Base-by-base conservation (phyloP, 208 protist species). In the Histomonas meleagridis region DNA sequence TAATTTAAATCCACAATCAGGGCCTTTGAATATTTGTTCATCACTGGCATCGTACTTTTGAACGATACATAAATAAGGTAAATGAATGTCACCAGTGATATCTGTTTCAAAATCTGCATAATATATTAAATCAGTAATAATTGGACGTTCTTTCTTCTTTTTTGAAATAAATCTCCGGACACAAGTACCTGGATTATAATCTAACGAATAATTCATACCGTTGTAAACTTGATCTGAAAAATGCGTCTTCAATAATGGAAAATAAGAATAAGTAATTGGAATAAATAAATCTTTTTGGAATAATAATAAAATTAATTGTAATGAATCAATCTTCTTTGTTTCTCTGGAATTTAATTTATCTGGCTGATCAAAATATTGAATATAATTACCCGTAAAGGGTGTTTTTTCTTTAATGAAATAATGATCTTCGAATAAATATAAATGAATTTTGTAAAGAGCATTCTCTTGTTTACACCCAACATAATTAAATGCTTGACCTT, bases 91-190 rank as follows among this genome's bases (percentile, higher is more conserved):
- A 14, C 65, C 65, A 46, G 65, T 46, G 46, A 76, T 35, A 76
- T 76, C 65, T 32, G 40, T 12, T 81, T 81, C 70, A 35, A 81
- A 81, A 51, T 81, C 70, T 32, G 70, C 70, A 43, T 51, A 81
- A n/a, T n/a, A n/a, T n/a, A n/a, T n/a, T n/a, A n/a, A n/a, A n/a
- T n/a, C n/a, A n/a, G n/a, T n/a, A n/a, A n/a, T n/a, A n/a, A n/a
- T n/a, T n/a, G n/a, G n/a, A n/a, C n/a, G n/a, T n/a, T 65, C 23
- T 65, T n/a, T 65, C 7, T 65, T 10, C 7, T 65, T 65, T 10
- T 12, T 3, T 32, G 60, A 26, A n/a, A n/a, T n/a, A n/a, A 65
- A 32, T 10, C 7, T 10, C 23, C n/a, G 60, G 3, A 28, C 23
- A 65, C 60, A 65, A 5, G 7, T n/a, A 32, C n/a, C 23, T n/a